Conservation (phyloP, 23 red algal species). For the Chondrus crispus region DNA sequence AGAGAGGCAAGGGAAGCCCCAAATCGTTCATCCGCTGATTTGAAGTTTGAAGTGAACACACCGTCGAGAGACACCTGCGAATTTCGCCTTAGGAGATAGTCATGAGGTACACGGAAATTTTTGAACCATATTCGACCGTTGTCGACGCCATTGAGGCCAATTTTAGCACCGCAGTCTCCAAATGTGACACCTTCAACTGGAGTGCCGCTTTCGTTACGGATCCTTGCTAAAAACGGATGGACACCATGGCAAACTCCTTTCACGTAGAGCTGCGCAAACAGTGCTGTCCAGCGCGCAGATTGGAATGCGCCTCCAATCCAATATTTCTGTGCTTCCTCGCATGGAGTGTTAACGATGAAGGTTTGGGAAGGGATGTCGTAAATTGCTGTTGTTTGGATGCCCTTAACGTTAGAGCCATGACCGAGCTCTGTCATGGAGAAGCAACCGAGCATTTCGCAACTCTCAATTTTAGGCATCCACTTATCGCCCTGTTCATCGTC, state of each 20-base stretch:
- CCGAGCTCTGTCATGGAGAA: constrained; percentile 97
- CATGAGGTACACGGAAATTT: constrained; percentile 66
- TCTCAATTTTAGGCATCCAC: constrained; percentile 84
- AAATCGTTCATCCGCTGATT: constrained; percentile 76
- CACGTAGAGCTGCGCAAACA: constrained; percentile 81
- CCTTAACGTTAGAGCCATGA: constrained; percentile 90
- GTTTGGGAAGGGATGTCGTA: constrained; percentile 46
- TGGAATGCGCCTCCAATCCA: constrained; percentile 97
- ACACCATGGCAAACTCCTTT: constrained; percentile 51
- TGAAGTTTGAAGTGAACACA: constrained; percentile 52
- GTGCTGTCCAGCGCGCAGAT: constrained; percentile 54
- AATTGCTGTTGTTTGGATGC: constrained; percentile 81
- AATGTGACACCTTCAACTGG: constrained; percentile 32
- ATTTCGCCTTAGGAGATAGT: constrained; percentile 68
- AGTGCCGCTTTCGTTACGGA: constrained; percentile 64
- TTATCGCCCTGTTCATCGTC: constrained; percentile 45
- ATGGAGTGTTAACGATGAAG: constrained; percentile 85
- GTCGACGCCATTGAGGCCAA: constrained; percentile 96
- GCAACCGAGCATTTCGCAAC: constrained; percentile 70
- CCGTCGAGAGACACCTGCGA: constrained; percentile 73
- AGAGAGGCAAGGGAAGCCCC: constrained; percentile 73
- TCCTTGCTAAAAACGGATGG: constrained; percentile 86
- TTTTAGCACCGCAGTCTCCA: constrained; percentile 87
- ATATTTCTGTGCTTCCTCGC: constrained; percentile 90
- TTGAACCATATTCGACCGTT: constrained; percentile 99